These are phyloP conservation scores for Entomortierella beljakovae DNA, from an alignment of 192 early-diverging fungal genomes.

Conservation along the genomic window DNA sequence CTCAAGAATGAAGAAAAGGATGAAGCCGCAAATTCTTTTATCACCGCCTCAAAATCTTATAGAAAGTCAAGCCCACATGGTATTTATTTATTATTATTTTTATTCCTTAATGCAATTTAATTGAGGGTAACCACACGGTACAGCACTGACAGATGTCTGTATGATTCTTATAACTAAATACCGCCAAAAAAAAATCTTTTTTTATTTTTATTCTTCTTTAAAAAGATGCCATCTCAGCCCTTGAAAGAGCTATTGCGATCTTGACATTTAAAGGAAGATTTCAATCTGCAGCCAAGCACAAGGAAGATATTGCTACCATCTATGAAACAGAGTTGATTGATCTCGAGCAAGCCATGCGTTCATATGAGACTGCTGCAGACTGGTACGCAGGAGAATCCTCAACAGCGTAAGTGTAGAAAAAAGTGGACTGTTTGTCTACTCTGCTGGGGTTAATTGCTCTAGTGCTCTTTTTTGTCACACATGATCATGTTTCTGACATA, in stretches of 20 bases:
- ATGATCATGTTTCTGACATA: background rate
- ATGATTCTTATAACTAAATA: no score
- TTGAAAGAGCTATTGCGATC: conserved; percentile 84
- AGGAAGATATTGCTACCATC: conserved; percentile 94
- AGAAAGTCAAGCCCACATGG: conserved; percentile 87
- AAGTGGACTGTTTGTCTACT: no score
- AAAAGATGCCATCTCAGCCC: conserved; percentile 76
- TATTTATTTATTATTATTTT: conserved; percentile 1
- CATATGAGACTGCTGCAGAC: conserved; percentile 93
- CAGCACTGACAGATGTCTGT: no score
- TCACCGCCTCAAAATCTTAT: conserved; percentile 91
- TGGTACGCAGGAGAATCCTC: conserved; percentile 95
- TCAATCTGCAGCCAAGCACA: conserved; percentile 89
- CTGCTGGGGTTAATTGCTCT: no score
- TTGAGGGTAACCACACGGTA: no score
- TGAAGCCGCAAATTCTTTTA: conserved; percentile 86
- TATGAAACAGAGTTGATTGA: conserved; percentile 89
- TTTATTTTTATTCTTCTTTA: background rate
- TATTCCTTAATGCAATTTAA: no score
- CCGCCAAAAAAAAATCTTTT: no score
- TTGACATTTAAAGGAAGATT: conserved; percentile 90
- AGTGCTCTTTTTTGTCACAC: no score
- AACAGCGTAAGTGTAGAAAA: conserved; percentile 78
- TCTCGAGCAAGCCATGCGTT: conserved; percentile 80
- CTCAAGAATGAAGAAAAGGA: conserved; percentile 81